phyloP scores from a whole-genome alignment of 805 yeast genomes.

The Komagataella pseudopastoris region DNA sequence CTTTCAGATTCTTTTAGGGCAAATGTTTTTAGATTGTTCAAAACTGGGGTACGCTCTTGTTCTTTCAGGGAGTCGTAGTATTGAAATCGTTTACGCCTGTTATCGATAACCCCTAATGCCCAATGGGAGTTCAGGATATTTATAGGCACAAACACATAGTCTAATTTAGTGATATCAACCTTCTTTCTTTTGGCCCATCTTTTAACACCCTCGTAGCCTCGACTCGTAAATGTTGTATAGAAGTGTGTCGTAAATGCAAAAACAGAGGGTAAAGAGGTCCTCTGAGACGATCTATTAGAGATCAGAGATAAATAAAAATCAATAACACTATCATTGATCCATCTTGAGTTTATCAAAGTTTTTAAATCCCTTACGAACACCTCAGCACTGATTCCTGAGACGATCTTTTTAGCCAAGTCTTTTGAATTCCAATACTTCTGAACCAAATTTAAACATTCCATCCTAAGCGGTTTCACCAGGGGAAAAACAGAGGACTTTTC shows the following conservation, averaged over 20 bases:
- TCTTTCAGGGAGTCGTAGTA: slow-evolving; percentile 71
- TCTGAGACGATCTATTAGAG: slow-evolving; percentile 22
- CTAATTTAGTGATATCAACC: slow-evolving; percentile 47
- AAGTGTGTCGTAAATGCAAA: slow-evolving; percentile 86
- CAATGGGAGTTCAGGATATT: slow-evolving; percentile 78
- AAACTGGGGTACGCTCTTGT: slow-evolving; percentile 20
- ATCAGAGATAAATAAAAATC: slow-evolving; percentile 62
- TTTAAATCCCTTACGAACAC: slow-evolving; percentile 52
- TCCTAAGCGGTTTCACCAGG: slow-evolving; percentile 16
- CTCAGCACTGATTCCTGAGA: slow-evolving; percentile 35
- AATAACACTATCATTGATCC: slow-evolving; percentile 89
- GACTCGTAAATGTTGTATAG: slow-evolving; percentile 51
- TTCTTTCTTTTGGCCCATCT: slow-evolving; percentile 78
- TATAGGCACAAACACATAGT: slow-evolving; percentile 70
- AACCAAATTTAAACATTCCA: slow-evolving; percentile 19
- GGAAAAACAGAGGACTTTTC: slow-evolving; percentile 21
- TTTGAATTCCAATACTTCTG: slow-evolving; percentile 18
- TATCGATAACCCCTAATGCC: slow-evolving; percentile 77
- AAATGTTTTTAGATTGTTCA: slow-evolving; percentile 42
- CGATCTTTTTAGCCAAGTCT: slow-evolving; percentile 14
- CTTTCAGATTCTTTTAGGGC: slow-evolving; percentile 56
- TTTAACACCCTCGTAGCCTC: slow-evolving; percentile 72
- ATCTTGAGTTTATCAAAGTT: slow-evolving; percentile 54
- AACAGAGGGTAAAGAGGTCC: slow-evolving; percentile 22
- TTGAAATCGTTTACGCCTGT: slow-evolving; percentile 38